These are phyloP conservation scores for Liquidambar formosana DNA, from an alignment of 164 flowering plant species.

Conservation along the genomic window DNA sequence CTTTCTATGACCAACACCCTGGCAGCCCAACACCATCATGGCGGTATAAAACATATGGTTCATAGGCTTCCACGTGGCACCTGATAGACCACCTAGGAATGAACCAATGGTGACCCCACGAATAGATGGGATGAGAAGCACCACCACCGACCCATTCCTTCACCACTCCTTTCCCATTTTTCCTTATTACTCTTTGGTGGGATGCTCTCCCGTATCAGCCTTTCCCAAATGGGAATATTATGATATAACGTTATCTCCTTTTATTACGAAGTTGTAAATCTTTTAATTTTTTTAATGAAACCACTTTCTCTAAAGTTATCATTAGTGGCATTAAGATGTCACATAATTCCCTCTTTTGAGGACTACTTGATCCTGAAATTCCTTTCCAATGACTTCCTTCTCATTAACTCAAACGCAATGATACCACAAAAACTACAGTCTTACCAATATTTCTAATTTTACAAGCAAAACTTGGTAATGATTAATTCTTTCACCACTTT, in stretches of 20 bases:
- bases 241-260: background rate
- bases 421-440: no score
- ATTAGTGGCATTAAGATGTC: conserved; percentile 20
- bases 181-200: background rate
- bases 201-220: conserved; percentile 15
- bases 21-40: conserved; percentile 13
- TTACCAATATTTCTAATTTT: no score
- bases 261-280: conserved; percentile 3
- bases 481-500: no score
- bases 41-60: conserved; percentile 10
- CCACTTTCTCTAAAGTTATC: conserved; percentile 24
- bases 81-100: conserved; percentile 7
- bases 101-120: conserved; percentile 8
- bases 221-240: conserved; percentile 24
- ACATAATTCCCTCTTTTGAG: background rate
- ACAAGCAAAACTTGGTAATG: no score
- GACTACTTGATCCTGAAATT: conserved; percentile 11
- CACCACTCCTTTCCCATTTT: conserved; percentile 22
- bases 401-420: no score
- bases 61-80: conserved; percentile 10
- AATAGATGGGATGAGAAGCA: conserved; percentile 14
- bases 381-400: background rate
- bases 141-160: conserved; percentile 22
- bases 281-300: conserved; percentile 2
- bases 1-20: conserved; percentile 22